Percentiles rank a stretch among this genome's conserved stretches.
Conservation (phyloP, 139 green algal genomes). For the Penium margaritaceum region DNA sequence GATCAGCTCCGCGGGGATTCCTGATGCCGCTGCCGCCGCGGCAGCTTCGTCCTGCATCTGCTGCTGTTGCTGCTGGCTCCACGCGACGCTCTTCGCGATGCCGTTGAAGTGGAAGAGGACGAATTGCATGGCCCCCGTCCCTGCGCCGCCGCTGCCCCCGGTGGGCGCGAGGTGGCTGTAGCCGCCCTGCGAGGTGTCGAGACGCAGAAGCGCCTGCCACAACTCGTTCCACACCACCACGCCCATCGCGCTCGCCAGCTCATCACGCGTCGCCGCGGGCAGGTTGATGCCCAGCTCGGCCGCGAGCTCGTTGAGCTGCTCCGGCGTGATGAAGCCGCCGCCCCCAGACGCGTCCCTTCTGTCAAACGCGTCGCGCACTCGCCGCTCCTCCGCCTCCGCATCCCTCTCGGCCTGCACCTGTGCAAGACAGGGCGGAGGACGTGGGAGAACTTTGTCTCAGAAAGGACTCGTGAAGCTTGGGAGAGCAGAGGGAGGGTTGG, state of each 20-base stretch:
- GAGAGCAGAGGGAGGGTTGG: too few species aligned
- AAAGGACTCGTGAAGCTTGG: too few species aligned
- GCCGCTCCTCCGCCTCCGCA: slow-evolving; percentile 9
- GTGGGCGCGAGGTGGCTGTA: too few species aligned
- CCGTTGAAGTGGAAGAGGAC: slow-evolving; percentile 45
- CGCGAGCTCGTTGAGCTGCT: slow-evolving; percentile 11
- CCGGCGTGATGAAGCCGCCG: slow-evolving; percentile 37
- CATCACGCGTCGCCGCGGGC: background rate
- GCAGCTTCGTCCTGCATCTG: background rate
- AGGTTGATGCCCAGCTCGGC: slow-evolving; percentile 18
- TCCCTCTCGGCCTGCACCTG: slow-evolving; percentile 39
- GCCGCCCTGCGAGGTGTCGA: slow-evolving; percentile 23
- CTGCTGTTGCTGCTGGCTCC: background rate
- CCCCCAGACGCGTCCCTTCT: slow-evolving; percentile 27
- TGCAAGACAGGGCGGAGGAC: too few species aligned
- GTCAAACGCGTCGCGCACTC: slow-evolving; percentile 24
- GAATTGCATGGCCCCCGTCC: slow-evolving; percentile 2
- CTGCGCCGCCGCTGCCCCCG: background rate
- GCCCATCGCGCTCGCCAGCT: background rate
- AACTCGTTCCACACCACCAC: slow-evolving; percentile 43
- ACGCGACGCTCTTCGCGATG: slow-evolving; percentile 37
- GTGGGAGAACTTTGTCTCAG: too few species aligned
- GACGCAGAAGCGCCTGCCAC: slow-evolving; percentile 25
- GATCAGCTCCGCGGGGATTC: background rate
- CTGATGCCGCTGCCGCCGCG: background rate